phyloP scores from a whole-genome alignment of 2,329 filamentous ascomycete species.

The Calonectria henricotiae region DNA sequence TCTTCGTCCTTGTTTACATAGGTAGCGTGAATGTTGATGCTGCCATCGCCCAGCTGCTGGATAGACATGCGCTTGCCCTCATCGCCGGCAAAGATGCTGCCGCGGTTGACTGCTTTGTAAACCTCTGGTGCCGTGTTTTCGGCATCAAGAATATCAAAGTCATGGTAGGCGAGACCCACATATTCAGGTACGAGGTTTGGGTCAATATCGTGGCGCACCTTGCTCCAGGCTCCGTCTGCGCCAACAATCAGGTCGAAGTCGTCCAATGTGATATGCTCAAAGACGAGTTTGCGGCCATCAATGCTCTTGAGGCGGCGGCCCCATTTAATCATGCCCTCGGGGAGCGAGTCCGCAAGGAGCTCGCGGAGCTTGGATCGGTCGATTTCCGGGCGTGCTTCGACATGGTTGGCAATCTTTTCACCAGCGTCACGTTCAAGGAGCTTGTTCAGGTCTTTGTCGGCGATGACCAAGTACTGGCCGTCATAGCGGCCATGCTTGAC shows the following conservation, averaged over 20 bases:
- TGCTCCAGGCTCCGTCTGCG: constrained; percentile 60
- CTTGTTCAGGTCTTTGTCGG: constrained; percentile 61
- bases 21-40: constrained; percentile 60
- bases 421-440: constrained; percentile 53
- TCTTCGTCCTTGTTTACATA: constrained; percentile 60
- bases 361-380: constrained; percentile 65
- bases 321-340: constrained; percentile 65
- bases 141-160: constrained; percentile 62
- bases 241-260: constrained; percentile 62
- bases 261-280: constrained; percentile 55
- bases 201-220: constrained; percentile 56
- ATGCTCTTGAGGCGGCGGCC: constrained; percentile 62
- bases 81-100: constrained; percentile 63
- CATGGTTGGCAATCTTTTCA: constrained; percentile 40
- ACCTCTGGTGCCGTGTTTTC: constrained; percentile 63
- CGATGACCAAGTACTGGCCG: constrained; percentile 66
- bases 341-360: constrained; percentile 64
- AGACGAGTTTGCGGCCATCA: constrained; percentile 57
- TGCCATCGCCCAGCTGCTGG: constrained; percentile 66
- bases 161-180: constrained; percentile 63
- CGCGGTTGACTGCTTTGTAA: constrained; percentile 64
- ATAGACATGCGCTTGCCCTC: constrained; percentile 61
- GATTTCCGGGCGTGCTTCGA: constrained; percentile 68
- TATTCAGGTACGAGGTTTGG: constrained; percentile 62
- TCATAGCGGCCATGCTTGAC: constrained; percentile 68